These are phyloP conservation scores for Phytophthora tentaculata DNA, from an alignment of 352 stramenopile genomes.

Conservation along the genomic window DNA sequence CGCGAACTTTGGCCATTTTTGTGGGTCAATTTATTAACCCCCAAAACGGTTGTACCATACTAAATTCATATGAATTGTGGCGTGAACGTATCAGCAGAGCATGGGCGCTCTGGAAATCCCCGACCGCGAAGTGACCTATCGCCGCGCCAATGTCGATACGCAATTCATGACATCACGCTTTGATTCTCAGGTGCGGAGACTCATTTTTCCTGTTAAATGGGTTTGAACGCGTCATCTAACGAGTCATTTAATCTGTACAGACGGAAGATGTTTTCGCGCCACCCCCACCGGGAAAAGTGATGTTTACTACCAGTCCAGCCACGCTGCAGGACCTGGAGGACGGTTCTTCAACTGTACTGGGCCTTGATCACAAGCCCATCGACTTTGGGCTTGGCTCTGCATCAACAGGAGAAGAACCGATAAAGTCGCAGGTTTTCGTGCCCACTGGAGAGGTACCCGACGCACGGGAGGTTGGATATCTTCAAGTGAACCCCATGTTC, in stretches of 20 bases:
- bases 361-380: slow-evolving; percentile 30
- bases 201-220: not conserved
- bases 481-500: slow-evolving; percentile 77
- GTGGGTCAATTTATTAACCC: slow-evolving; percentile 16
- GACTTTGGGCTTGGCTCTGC: slow-evolving; percentile 33
- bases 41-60: slow-evolving; percentile 15
- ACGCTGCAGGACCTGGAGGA: slow-evolving; percentile 49
- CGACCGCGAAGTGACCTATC: slow-evolving; percentile 70
- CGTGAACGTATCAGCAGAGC: slow-evolving; percentile 39
- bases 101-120: slow-evolving; percentile 49
- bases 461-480: slow-evolving; percentile 53
- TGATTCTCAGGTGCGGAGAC: slow-evolving; percentile 52
- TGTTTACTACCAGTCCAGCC: slow-evolving; percentile 40
- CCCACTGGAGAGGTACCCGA: slow-evolving; percentile 62
- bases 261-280: slow-evolving; percentile 40
- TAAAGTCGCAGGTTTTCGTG: slow-evolving; percentile 32
- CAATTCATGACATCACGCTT: slow-evolving; percentile 68
- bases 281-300: slow-evolving; percentile 35
- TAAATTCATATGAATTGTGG: slow-evolving; percentile 26
- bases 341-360: slow-evolving; percentile 26
- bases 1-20: slow-evolving; percentile 3
- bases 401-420: slow-evolving; percentile 1
- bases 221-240: slow-evolving; percentile 10
- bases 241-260: slow-evolving; percentile 16
- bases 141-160: slow-evolving; percentile 55